Base-by-base conservation (phyloP, 768 basidiomycete species). In the Scleroderma citrinum region DNA sequence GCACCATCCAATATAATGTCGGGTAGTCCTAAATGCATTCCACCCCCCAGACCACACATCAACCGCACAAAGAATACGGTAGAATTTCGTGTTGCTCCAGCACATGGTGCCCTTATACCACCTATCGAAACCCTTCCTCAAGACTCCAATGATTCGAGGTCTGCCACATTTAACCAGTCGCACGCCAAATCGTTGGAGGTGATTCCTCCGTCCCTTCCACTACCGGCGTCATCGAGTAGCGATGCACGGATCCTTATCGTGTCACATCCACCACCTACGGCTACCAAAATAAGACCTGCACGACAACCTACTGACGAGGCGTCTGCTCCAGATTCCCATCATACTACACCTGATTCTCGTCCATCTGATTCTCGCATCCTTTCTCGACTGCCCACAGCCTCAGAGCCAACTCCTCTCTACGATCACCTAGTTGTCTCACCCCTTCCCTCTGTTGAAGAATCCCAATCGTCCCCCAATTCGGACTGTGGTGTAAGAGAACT, bases 111-210 rank as follows among this genome's bases (percentile, higher is more conserved):
- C 37, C 56, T 66, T 35, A 66, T 66, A 29, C 66, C 64, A 31
- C 65, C 65, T n/a, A 67, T 68, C 21, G 64, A 60, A 48, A 36
- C 65, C 32, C 37, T 68, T 19, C 41, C 50, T n/a, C 46, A 49
- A 37, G 62, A 62, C 26, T 60, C 64, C 20, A 26, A 32, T 41
- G 20, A 5, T 14, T 7, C 40, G 2, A 41, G 52, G 10, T 50
- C 63, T 21, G 32, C 51, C 23, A 40, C 55, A 3, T 32, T 10
- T 59, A 51, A 36, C 51, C 43, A 20, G 13, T 39, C 41, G 12
- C 31, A 16, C 42, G 44, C 14, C n/a, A 17, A 21, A 39, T 39
- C 38, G 11, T 17, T 26, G 30, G 29, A 3, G 16, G 48, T n/a
- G 13, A 19, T 39, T 1, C 30, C 34, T 5, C 49, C 23, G 45